Evolutionary conservation across 495 filamentous ascomycete genomes (phyloP).

Genomic region (Penicillium nucicola): DNA sequence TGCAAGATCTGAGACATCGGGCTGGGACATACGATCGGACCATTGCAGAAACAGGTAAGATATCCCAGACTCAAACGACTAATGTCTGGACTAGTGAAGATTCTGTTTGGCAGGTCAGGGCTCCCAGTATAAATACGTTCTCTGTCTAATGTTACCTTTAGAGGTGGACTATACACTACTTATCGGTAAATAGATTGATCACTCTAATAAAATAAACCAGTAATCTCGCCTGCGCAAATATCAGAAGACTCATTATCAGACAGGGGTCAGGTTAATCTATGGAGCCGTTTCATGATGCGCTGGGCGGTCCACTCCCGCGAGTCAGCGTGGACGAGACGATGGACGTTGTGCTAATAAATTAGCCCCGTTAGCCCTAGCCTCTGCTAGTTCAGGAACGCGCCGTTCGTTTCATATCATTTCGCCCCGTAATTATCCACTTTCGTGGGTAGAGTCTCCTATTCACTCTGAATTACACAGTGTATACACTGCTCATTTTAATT

Average conservation of each 20-base stretch:
- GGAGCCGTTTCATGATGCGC: slow-evolving; percentile 14
- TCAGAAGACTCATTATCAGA: background rate
- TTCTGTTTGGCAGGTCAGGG: background rate
- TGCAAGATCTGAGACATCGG: slow-evolving; percentile 4
- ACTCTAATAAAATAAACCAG: too few relatives aligned
- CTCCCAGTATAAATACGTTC: too few relatives aligned
- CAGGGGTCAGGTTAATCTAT: background rate
- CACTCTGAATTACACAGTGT: too few relatives aligned
- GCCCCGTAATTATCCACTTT: too few relatives aligned
- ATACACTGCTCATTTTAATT: background rate
- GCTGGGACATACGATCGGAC: background rate
- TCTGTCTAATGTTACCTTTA: too few relatives aligned
- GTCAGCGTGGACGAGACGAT: slow-evolving; percentile 14
- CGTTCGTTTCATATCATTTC: slow-evolving; percentile 3
- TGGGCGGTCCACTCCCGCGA: slow-evolving; percentile 9
- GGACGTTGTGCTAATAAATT: slow-evolving; percentile 2
- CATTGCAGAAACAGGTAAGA: background rate
- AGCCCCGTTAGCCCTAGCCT: too few relatives aligned
- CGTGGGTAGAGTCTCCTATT: too few relatives aligned
- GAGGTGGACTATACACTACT: too few relatives aligned
- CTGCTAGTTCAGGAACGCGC: slow-evolving; percentile 7
- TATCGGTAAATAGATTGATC: too few relatives aligned
- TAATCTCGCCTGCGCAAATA: too few relatives aligned
- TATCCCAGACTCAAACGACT: background rate
- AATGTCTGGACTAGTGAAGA: background rate